Percentiles rank a stretch among this genome's conserved stretches.
These are phyloP conservation scores for Eucalyptus victrix DNA, from an alignment of 345 rosid genomes.

Conservation along the genomic window DNA sequence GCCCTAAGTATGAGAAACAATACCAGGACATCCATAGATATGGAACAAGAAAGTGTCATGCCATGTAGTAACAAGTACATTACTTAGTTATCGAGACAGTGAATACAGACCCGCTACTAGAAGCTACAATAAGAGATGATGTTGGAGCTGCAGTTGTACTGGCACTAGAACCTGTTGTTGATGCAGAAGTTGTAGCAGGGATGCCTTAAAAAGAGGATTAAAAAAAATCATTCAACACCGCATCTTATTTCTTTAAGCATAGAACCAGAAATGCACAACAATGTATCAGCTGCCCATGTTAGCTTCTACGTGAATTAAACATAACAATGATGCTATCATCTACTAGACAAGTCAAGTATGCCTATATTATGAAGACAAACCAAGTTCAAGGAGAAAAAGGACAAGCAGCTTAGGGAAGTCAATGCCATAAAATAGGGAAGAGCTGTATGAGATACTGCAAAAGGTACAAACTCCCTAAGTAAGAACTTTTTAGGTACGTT, in stretches of 20 bases:
- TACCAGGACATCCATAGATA: neutral
- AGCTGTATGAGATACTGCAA: neutral
- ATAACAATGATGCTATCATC: neutral
- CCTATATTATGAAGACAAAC: neutral
- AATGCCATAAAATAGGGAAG: neutral
- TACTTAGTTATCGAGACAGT: neutral
- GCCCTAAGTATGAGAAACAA: neutral
- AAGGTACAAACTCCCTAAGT: neutral
- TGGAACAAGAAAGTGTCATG: neutral
- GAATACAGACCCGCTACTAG: constrained; percentile 68
- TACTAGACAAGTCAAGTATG: neutral
- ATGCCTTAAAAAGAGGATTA: constrained; percentile 26
- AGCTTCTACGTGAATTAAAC: neutral
- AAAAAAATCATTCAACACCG: neutral
- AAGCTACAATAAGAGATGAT: constrained; percentile 45
- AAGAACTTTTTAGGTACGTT: neutral
- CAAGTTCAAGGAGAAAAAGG: neutral
- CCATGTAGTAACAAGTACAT: neutral
- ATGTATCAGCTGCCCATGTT: neutral
- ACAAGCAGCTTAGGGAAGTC: neutral
- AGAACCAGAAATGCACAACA: neutral
- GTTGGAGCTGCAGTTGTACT: constrained; percentile 34
- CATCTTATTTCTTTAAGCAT: neutral
- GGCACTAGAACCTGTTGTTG: constrained; percentile 28
- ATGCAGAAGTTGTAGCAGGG: constrained; percentile 36